A percentile compares a stretch with the other conserved stretches of the same genome.
Evolutionary conservation across 257 asterid genomes (phyloP).

Genomic region (Orobanche coerulescens): DNA sequence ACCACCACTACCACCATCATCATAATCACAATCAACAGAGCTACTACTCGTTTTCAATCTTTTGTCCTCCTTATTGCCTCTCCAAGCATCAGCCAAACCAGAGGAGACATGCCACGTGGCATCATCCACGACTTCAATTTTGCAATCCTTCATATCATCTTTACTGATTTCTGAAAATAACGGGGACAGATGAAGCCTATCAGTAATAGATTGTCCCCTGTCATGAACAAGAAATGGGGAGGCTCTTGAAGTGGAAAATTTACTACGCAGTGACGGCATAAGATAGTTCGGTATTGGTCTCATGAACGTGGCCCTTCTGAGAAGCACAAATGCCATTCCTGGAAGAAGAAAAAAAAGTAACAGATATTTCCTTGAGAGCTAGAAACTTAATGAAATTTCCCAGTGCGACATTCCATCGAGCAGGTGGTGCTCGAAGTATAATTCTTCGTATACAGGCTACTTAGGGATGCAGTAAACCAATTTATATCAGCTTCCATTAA

Average conservation of each 20-base stretch:
- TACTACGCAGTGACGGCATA: constrained; percentile 5
- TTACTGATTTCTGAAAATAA: constrained; percentile 28
- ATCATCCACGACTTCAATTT: constrained; percentile 52
- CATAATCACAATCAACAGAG: constrained; percentile 19
- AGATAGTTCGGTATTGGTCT: constrained; percentile 21
- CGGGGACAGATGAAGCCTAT: constrained; percentile 50
- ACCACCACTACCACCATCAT: background rate
- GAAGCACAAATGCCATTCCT: constrained; percentile 24
- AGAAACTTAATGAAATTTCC: background rate
- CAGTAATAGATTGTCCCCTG: constrained; percentile 20
- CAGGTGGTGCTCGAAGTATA: constrained; percentile 20
- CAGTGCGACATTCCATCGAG: constrained; percentile 30
- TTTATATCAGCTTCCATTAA: background rate
- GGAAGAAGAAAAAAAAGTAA: background rate
- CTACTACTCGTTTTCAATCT: constrained; percentile 12
- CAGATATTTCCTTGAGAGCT: background rate
- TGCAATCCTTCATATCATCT: constrained; percentile 30
- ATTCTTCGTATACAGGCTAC: background rate
- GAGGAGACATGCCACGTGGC: constrained; percentile 65
- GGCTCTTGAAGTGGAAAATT: constrained; percentile 23
- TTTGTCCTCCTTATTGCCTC: constrained; percentile 25
- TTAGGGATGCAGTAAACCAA: too few species aligned
- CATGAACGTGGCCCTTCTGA: constrained; percentile 22
- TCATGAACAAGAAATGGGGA: constrained; percentile 16
- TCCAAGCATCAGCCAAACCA: constrained; percentile 58